phyloP scores from a whole-genome alignment of 148 eudicot genomes.

The Talinum fruticosum region DNA sequence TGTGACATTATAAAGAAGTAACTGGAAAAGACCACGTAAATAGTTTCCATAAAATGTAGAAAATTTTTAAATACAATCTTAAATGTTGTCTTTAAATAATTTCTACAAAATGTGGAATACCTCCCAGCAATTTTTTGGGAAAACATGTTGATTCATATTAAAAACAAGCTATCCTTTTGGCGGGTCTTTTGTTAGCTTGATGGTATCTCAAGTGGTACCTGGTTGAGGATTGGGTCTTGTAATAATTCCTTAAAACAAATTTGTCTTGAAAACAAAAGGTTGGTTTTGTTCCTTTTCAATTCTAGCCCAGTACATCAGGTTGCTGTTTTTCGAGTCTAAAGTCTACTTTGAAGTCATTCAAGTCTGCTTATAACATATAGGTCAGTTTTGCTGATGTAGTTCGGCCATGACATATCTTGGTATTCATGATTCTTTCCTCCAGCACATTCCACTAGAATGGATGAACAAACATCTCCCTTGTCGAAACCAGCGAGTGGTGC shows the following conservation, averaged over 20 bases:
- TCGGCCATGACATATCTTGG: background rate
- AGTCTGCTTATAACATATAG: background rate
- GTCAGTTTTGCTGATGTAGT: background rate
- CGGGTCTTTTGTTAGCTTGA: background rate
- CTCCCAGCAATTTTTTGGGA: too few species aligned
- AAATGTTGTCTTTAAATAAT: too few species aligned
- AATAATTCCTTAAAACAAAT: too few species aligned
- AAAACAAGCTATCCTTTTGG: too few species aligned
- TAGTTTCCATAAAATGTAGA: too few species aligned
- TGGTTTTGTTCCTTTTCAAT: background rate
- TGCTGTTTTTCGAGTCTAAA: background rate
- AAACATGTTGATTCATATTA: too few species aligned
- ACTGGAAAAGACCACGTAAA: too few species aligned
- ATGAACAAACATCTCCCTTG: conserved; percentile 17
- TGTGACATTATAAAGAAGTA: too few species aligned
- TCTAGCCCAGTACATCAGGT: background rate
- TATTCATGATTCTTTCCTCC: background rate
- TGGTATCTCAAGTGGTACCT: background rate
- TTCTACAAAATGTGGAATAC: too few species aligned
- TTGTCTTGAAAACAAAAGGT: background rate
- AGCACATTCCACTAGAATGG: conserved; percentile 37
- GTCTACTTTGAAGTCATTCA: background rate
- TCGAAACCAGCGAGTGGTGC: conserved; percentile 20
- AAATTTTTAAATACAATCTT: too few species aligned
- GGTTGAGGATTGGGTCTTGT: too few species aligned